Conservation (phyloP, 2,329 filamentous ascomycete genomes). For the Fusarium verticillioides region DNA sequence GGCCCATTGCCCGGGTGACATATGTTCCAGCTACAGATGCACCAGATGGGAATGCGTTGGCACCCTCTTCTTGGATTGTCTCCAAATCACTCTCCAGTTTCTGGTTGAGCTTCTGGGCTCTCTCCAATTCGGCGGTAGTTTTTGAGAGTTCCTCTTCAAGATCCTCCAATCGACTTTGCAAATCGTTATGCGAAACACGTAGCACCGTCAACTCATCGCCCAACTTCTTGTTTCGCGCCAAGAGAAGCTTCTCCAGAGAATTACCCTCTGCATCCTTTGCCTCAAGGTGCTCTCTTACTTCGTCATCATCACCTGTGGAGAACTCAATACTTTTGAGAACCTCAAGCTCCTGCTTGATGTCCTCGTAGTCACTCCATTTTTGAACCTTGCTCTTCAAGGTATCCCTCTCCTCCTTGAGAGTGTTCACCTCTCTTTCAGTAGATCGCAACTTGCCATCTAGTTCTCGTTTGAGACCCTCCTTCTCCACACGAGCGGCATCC, state of each 20-base stretch:
- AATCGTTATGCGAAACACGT: conserved; percentile 91
- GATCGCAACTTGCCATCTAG: conserved; percentile 79
- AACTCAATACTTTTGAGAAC: conserved; percentile 99
- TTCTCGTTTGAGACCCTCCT: conserved; percentile 80
- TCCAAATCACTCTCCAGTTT: conserved; percentile 93
- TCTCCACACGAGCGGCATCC: conserved; percentile 84
- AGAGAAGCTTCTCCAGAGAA: conserved; percentile 87
- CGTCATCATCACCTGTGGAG: conserved; percentile 86
- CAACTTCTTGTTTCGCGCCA: conserved; percentile 96
- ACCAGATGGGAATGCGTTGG: conserved; percentile 86
- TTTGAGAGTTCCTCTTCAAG: conserved; percentile 86
- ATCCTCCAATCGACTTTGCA: conserved; percentile 81
- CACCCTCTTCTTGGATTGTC: conserved; percentile 84
- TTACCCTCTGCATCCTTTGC: conserved; percentile 68
- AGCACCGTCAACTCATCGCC: conserved; percentile 93
- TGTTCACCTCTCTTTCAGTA: conserved; percentile 81
- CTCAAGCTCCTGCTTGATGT: conserved; percentile 94
- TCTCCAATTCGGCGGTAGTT: conserved; percentile 87
- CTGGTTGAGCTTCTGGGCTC: conserved; percentile 82
- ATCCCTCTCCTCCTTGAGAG: conserved; percentile 84
- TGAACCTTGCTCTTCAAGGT: conserved; percentile 82
- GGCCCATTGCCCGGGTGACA: conserved; percentile 69
- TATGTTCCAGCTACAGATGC: conserved; percentile 95
- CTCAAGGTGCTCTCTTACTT: conserved; percentile 59
- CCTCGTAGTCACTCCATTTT: conserved; percentile 94